A percentile compares a stretch with the other conserved stretches of the same genome.
Conservation (phyloP, 163 green algal genomes). For the Scenedesmus sp. region DNA sequence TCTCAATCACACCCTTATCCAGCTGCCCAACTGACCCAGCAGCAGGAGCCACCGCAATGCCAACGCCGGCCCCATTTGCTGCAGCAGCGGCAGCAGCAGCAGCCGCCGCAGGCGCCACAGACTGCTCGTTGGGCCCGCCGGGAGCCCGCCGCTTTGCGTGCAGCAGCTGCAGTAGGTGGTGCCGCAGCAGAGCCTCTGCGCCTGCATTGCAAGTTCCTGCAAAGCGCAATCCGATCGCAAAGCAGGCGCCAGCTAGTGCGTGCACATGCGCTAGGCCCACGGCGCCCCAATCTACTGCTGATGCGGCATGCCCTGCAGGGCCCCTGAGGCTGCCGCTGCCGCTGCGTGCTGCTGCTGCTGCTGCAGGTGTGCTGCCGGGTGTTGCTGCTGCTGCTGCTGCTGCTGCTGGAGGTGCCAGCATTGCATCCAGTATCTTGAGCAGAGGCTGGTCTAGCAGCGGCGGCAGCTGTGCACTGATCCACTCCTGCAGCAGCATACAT, state of each 20-base stretch:
- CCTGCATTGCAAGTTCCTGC: conserved; percentile 49
- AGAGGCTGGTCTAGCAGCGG: conserved; percentile 48
- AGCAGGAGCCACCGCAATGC: conserved; percentile 9
- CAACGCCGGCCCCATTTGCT: not conserved
- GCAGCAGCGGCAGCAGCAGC: conserved; percentile 42
- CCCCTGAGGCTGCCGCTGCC: not conserved
- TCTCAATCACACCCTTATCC: conserved; percentile 60
- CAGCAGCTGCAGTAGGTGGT: conserved; percentile 60
- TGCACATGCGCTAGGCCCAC: conserved; percentile 47
- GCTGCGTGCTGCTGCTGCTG: not conserved
- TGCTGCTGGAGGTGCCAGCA: not conserved
- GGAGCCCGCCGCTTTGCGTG: conserved; percentile 65
- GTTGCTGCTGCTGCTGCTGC: not conserved
- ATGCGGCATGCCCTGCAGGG: not conserved
- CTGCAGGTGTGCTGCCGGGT: not conserved
- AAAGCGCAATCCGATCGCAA: conserved; percentile 66
- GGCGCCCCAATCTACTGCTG: conserved; percentile 23
- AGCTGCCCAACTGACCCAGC: conserved; percentile 34
- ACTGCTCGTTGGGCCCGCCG: conserved; percentile 46
- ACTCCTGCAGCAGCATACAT: conserved; percentile 60
- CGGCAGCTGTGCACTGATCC: conserved; percentile 76
- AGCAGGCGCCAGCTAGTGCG: conserved; percentile 56
- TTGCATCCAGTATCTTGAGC: conserved; percentile 38
- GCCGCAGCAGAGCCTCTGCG: conserved; percentile 62
- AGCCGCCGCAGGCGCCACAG: conserved; percentile 23